These are phyloP conservation scores for Breviolum minutum DNA, from an alignment of 73 alveolate species.

Conservation along the genomic window DNA sequence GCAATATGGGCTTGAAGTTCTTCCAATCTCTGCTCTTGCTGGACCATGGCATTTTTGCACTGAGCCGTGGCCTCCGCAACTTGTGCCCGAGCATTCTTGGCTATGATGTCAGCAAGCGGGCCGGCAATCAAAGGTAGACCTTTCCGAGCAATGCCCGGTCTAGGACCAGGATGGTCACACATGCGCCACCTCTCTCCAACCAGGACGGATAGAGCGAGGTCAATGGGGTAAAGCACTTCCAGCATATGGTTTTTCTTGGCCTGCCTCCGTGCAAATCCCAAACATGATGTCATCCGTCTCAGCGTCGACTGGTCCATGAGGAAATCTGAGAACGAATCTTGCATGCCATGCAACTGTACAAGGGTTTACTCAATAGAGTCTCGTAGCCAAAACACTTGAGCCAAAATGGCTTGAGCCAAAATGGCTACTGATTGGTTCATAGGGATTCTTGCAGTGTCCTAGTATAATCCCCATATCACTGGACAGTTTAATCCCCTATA, in stretches of 20 bases:
- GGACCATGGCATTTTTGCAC: not conserved
- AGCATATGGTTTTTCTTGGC: not conserved
- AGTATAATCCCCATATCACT: too few relatives aligned
- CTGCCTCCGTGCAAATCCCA: not conserved
- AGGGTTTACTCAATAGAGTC: not conserved
- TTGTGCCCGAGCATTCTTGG: not conserved
- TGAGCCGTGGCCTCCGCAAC: conserved; percentile 13
- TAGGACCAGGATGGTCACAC: not conserved
- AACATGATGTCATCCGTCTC: not conserved
- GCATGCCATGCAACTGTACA: not conserved
- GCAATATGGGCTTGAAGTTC: conserved; percentile 2
- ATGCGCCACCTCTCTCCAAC: not conserved
- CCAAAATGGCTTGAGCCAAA: too few relatives aligned
- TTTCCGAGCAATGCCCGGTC: not conserved
- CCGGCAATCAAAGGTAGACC: not conserved
- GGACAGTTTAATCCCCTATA: too few relatives aligned
- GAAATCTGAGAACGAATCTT: not conserved
- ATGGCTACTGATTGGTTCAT: too few relatives aligned
- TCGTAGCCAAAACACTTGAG: not conserved
- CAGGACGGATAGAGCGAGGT: not conserved
- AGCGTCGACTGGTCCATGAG: not conserved
- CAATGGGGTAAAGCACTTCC: not conserved
- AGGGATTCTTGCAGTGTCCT: too few relatives aligned
- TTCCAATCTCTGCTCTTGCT: conserved; percentile 12
- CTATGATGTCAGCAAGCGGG: not conserved